Percentiles rank a stretch among this genome's conserved stretches.
Evolutionary conservation across 371 early-diverging fungal genomes (phyloP).

Genomic region (Circinella minor): DNA sequence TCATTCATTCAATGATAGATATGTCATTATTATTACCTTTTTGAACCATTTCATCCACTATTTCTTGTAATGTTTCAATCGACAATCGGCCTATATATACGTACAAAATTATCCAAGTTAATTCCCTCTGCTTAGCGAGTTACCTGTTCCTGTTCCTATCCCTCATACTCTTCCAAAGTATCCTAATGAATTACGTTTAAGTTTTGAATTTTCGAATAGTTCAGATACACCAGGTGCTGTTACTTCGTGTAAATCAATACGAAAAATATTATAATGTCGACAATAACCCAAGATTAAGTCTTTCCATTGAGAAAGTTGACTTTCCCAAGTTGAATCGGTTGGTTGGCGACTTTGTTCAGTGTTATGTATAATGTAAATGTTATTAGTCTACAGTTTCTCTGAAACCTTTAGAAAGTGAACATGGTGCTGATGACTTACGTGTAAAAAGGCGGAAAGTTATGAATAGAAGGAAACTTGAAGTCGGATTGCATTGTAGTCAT

Average conservation of each 20-base stretch:
- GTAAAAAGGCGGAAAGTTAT: conserved; percentile 90
- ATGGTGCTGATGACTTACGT: conserved; percentile 61
- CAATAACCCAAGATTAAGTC: conserved; percentile 75
- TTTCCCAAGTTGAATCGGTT: conserved; percentile 81
- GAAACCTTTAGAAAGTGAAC: too few species aligned
- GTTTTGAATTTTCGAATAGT: conserved; percentile 71
- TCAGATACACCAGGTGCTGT: conserved; percentile 52
- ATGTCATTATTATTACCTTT: conserved; percentile 49
- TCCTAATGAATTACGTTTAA: conserved; percentile 54
- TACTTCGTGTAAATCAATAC: conserved; percentile 69
- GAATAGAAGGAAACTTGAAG: conserved; percentile 77
- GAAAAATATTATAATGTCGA: conserved; percentile 63
- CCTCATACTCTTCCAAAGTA: neutral
- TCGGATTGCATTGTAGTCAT: conserved; percentile 1
- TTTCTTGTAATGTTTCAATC: conserved; percentile 64
- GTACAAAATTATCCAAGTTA: too few species aligned
- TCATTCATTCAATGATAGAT: neutral
- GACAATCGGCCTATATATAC: conserved; percentile 50
- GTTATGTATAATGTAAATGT: too few species aligned
- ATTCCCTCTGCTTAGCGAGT: too few species aligned
- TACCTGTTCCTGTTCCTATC: too few species aligned
- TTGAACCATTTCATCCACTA: conserved; percentile 77
- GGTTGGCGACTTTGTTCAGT: conserved; percentile 79
- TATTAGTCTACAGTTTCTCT: too few species aligned
- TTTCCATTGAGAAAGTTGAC: conserved; percentile 82